Base-by-base conservation (phyloP, 176 grass and related monocot genomes). In the Avena insularis region DNA sequence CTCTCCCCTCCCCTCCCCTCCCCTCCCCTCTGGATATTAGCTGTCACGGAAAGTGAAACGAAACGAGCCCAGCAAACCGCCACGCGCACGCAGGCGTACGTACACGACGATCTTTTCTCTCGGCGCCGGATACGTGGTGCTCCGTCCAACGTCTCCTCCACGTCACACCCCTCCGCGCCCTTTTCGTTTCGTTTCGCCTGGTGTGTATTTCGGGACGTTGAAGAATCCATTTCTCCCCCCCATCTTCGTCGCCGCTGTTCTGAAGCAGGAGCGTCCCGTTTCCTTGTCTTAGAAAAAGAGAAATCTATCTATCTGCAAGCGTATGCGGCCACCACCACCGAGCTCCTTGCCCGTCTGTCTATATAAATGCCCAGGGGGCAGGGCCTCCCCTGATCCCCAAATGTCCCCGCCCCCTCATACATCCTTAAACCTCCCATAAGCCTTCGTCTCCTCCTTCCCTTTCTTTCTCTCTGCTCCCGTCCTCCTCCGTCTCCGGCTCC, bases 401-500 rank as follows among this genome's bases (percentile, higher is more conserved):
- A 77, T 85, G 90, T 88, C 86, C 77, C 89, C 19, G 70, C 4
- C 19, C 83, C 80, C 16, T 1, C 50, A 14, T 35, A 82, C 85
- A 29, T 76, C 68, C 86, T 81, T 91, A 88, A 91, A 91, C 90
- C 90, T 78, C 68, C 53, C 86, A 17, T 91, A 85, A 91, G 57
- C 76, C 90, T 87, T 70, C 2, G 50, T 54, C 69, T 54, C 17
- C 71, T 82, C 25, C 56, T 13, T 29, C 21, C 74, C 15, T 16
- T 31, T 64, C 3, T 35, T 3, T 43, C 40, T 43, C 40, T 43
- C 40, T 43, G 40, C 40, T 43, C 40, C 40, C 40, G 40, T 43
- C 40, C 40, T 8, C 40, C 48, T 78, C 9, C 68, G 61, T 60
- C 43, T 15, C 35, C 21, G 50, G 3, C 50, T 25, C 20, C 8